Percentiles rank a stretch among this genome's conserved stretches.
Evolutionary conservation across 176 grass and related monocot species (phyloP).

Genomic region (Raddia distichophylla): DNA sequence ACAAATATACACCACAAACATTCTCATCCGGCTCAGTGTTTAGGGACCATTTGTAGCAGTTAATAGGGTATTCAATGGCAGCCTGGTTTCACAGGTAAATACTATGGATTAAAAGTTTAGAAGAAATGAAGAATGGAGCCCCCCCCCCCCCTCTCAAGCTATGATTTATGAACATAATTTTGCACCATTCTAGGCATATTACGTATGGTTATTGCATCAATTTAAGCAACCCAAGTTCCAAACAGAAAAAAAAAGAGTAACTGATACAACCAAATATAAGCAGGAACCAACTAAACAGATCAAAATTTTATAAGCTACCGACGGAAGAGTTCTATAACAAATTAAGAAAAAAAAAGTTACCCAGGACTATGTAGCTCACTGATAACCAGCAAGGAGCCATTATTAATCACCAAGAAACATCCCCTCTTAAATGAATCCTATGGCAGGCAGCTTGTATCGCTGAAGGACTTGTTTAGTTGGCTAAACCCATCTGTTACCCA

Average conservation of each 20-base stretch:
- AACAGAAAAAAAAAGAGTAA: not conserved
- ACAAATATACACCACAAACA: slow-evolving; percentile 6
- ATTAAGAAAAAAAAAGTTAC: slow-evolving; percentile 2
- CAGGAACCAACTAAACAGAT: not conserved
- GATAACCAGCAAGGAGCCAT: not conserved
- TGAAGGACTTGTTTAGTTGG: slow-evolving; percentile 19
- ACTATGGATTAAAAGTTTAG: slow-evolving; percentile 9
- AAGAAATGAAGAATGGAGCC: not conserved
- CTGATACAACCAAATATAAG: not conserved
- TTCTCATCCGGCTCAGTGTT: not conserved
- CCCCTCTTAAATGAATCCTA: not conserved
- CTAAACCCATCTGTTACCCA: not conserved
- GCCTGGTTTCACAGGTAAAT: not conserved
- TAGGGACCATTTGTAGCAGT: not conserved
- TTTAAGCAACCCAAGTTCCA: not conserved
- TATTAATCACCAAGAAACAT: slow-evolving; percentile 24
- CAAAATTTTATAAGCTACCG: slow-evolving; percentile 2
- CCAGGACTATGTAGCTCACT: not conserved
- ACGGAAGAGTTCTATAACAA: slow-evolving; percentile 4
- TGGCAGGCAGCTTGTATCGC: not conserved
- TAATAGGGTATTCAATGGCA: not conserved
- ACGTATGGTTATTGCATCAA: not conserved
- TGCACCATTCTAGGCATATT: not conserved
- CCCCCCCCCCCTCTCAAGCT: not conserved
- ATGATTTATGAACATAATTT: not conserved